Base-by-base conservation (phyloP, 495 filamentous ascomycete species). In the Terfezia claveryi region DNA sequence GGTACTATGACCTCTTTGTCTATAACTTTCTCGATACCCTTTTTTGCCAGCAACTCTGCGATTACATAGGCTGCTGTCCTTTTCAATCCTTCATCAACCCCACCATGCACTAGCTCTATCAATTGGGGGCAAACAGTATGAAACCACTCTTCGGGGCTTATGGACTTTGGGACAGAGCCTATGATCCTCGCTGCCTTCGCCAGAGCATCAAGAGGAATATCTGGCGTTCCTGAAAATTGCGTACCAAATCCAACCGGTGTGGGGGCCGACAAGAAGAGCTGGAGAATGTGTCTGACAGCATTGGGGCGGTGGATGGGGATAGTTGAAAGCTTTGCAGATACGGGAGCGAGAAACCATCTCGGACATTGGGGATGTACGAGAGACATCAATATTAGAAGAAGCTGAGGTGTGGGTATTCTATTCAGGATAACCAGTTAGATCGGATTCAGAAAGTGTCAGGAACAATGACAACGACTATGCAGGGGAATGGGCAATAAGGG, bases 51-150 rank as follows among this genome's bases (percentile, higher is more conserved):
- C 23, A 81, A 71, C 10, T 78, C 76, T 53, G 73, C 76, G 49
- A 80, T 72, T 20, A 76, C 69, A 55, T 78, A 79, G 0, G 73
- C 76, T 6, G 75, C 74, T 10, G 76, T 73, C 53, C 69, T 73
- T 51, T 62, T 68, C 52, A 81, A 57, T 54, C 76, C 74, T 3
- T 58, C 64, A 38, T 74, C 73, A 11, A 67, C 64, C 17, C 17
- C 16, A 0, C 71, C 74, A 55, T 78, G 74, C 23, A 82, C 65
- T 1, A 80, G 64, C 27, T 64, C 63, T 16, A 79, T 62, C 2
- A 82, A 66, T 57, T 80, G 77, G 16, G 73, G 73, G 10, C 71
- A 76, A 50, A 80, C 68, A 8, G 60, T 66, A 3, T 61, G 57
- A 49, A 79, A 78, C 59, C 76, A 81, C 10, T 58, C 57, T 10